Percentiles rank a stretch among this genome's conserved stretches.
These are phyloP conservation scores for Mycena galericulata DNA, from an alignment of 768 basidiomycete genomes.

Conservation along the genomic window DNA sequence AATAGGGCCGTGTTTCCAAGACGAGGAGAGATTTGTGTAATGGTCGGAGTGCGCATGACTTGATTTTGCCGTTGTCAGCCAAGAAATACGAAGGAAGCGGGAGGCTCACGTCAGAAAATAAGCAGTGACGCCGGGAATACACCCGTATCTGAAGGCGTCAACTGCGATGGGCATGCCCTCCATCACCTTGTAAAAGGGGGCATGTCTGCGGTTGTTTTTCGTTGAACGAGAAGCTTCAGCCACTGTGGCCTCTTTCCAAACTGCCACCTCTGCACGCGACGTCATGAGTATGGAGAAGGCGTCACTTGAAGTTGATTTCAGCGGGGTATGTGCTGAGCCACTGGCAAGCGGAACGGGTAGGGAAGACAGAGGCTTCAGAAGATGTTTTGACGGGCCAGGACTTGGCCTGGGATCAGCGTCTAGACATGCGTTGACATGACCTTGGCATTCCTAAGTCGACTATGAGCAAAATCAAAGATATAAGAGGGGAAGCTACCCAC, in stretches of 20 bases:
- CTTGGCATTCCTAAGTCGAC: constrained; percentile 57
- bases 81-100: not conserved
- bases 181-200: constrained; percentile 96
- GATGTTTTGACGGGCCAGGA: constrained; percentile 25
- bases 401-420: constrained; percentile 40
- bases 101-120: constrained; percentile 87
- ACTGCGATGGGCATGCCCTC: constrained; percentile 99
- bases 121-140: constrained; percentile 88
- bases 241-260: constrained; percentile 84
- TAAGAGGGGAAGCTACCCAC: constrained; percentile 22
- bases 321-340: constrained; percentile 30
- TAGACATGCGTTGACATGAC: constrained; percentile 71
- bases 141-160: constrained; percentile 95
- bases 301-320: constrained; percentile 41
- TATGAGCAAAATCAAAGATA: not conserved
- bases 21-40: constrained; percentile 90
- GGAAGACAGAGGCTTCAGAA: constrained; percentile 41
- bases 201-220: constrained; percentile 71
- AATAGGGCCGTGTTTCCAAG: constrained; percentile 92
- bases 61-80: constrained; percentile 26
- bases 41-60: constrained; percentile 98
- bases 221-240: constrained; percentile 62
- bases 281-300: constrained; percentile 91
- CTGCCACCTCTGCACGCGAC: constrained; percentile 82
- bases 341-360: constrained; percentile 33